Evolutionary conservation across 179 eudicot species (phyloP), one percentile per base, ranked within the genome.

Genomic region (Camellia oleifera): DNA sequence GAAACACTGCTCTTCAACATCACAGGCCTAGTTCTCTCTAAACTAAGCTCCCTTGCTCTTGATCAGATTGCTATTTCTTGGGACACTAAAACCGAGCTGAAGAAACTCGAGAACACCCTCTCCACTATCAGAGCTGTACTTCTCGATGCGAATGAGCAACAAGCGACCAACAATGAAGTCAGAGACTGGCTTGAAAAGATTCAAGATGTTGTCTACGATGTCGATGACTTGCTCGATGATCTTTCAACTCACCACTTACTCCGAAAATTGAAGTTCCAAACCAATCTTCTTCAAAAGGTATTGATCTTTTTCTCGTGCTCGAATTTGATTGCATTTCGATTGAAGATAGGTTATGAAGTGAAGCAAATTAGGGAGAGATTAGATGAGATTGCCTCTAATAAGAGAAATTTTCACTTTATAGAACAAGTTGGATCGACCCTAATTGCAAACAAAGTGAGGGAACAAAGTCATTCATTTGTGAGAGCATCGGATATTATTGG

Each of bases 121-220:
- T 80, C 82, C 32, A 73, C 78, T 3, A 10, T 84, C 40, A 65
- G 60, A 70, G 74, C 73, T 4, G 78, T 84, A 20, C 26, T 84
- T 74, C 72, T 67, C 1, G 87, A 85, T 61, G 83, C 82, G 15
- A 77, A 82, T 23, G 79, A 82, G 72, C 78, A 79, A 69, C 84
- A 84, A 14, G 50, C 44, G 32, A 69, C 26, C 14, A 76, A 65
- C 69, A 61, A 58, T 13, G 80, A 66, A 13, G 78, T 82, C 5
- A 65, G 60, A 61, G 63, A 60, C 44, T 84, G 87, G 84, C 75
- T 84, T 0, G 60, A 71, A 14, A 76, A 78, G 79, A 84, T 84
- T 57, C 77, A 72, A 60, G 74, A 84, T 10, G 80, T 72, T 10
- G 78, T 79, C 20, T 84, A 77, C 52, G 82, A 79, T 7, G 75